Evolutionary conservation across 345 rosid genomes (phyloP).

Genomic region (Citrus maxima): DNA sequence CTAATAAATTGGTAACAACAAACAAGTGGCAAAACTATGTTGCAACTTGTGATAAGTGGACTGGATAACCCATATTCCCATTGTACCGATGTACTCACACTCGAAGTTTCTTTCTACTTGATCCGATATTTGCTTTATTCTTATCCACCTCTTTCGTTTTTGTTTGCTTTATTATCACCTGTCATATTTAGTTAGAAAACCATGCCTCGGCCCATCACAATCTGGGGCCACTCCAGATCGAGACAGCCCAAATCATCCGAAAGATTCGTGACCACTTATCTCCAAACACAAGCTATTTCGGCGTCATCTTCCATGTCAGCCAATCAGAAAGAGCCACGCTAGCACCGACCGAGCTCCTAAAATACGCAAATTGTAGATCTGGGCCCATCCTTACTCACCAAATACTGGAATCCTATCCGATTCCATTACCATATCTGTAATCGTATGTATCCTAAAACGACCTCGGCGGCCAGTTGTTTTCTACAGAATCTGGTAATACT

Average conservation of each 20-base stretch:
- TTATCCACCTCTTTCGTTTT: neutral
- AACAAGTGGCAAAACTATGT: too few relatives aligned
- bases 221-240: neutral
- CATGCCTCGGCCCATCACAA: neutral
- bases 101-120: too few relatives aligned
- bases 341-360: neutral
- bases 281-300: neutral
- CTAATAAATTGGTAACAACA: too few relatives aligned
- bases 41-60: neutral
- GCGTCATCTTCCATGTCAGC: neutral
- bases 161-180: neutral
- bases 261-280: neutral
- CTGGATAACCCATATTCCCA: neutral
- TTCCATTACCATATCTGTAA: neutral
- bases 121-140: neutral
- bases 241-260: neutral
- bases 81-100: neutral
- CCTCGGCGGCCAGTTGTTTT: neutral
- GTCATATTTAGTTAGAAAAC: too few relatives aligned
- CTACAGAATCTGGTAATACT: neutral
- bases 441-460: neutral
- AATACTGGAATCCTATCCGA: slow-evolving; percentile 12
- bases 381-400: slow-evolving; percentile 29
- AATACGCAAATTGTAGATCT: too few relatives aligned
- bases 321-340: neutral